Conservation (phyloP, 371 early-diverging fungal species). For the Mortierella sp. region DNA sequence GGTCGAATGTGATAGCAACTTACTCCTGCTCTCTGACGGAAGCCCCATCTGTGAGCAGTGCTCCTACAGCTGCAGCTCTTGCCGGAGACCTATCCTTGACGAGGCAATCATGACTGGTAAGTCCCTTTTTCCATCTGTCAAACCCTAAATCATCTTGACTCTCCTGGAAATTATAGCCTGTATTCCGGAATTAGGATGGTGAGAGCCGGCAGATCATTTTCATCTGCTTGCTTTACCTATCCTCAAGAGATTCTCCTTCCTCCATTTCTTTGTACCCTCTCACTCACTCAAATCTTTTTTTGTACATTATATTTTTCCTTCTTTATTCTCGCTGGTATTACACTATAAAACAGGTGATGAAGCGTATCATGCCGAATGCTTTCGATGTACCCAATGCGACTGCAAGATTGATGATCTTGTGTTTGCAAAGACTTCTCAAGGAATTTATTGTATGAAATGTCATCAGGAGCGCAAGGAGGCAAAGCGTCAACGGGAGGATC, state of each 20-base stretch:
- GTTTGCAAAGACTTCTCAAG: slow-evolving; percentile 84
- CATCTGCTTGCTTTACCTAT: not conserved
- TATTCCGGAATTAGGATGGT: no score
- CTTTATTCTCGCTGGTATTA: not conserved
- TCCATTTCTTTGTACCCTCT: not conserved
- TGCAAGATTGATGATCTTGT: slow-evolving; percentile 81
- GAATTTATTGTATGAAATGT: slow-evolving; percentile 63
- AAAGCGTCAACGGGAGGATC: slow-evolving; percentile 54
- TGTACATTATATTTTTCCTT: not conserved
- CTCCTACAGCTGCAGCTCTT: slow-evolving; percentile 86
- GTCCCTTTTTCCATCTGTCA: not conserved
- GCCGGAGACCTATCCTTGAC: slow-evolving; percentile 85
- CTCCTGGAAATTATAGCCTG: not conserved
- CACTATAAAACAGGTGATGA: not conserved
- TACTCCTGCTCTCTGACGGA: slow-evolving; percentile 84
- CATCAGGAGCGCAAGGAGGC: slow-evolving; percentile 59
- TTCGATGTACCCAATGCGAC: slow-evolving; percentile 81
- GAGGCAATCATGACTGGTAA: slow-evolving; percentile 91
- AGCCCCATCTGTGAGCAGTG: slow-evolving; percentile 90
- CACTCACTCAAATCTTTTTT: not conserved
- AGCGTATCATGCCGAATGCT: slow-evolving; percentile 42
- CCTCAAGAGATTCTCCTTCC: not conserved
- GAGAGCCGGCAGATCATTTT: not conserved
- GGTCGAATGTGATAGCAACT: slow-evolving; percentile 84
- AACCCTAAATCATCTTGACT: not conserved